Evolutionary conservation across 176 grass and related monocot species (phyloP).

Genomic region (Guadua angustifolia): DNA sequence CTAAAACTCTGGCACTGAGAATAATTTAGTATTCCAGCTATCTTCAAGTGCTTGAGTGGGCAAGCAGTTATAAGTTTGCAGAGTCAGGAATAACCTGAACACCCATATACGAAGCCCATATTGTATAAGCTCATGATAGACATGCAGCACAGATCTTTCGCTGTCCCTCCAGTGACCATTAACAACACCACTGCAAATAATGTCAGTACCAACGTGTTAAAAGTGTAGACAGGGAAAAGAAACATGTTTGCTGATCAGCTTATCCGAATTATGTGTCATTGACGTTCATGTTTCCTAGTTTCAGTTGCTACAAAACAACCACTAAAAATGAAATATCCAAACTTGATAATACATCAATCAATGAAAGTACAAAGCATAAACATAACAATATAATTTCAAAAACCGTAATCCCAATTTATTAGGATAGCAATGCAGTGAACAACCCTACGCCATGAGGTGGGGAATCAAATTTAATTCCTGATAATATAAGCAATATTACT

Average conservation of each 20-base stretch:
- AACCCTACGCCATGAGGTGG: not conserved
- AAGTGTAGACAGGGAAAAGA: constrained; percentile 21
- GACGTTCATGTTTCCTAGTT: constrained; percentile 4
- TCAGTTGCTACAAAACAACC: constrained; percentile 27
- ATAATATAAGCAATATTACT: constrained; percentile 10
- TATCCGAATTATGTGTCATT: constrained; percentile 22
- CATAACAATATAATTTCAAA: constrained; percentile 3
- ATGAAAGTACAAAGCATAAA: not conserved
- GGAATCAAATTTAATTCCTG: constrained; percentile 12
- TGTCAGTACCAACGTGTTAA: constrained; percentile 29
- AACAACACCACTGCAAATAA: constrained; percentile 59
- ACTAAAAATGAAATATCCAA: not conserved
- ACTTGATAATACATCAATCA: not conserved
- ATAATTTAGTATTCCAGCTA: constrained; percentile 24
- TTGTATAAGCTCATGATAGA: constrained; percentile 86
- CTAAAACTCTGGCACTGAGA: not conserved
- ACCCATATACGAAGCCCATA: constrained; percentile 94
- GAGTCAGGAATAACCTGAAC: constrained; percentile 79
- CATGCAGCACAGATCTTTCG: constrained; percentile 82
- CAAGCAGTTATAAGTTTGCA: not conserved
- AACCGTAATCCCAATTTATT: not conserved
- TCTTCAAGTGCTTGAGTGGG: not conserved
- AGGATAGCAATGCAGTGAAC: constrained; percentile 14
- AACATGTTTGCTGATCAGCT: constrained; percentile 12
- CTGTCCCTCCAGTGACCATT: constrained; percentile 74